These are phyloP conservation scores for Melampsora americana DNA, from an alignment of 1,284 basidiomycete species.

Conservation along the genomic window DNA sequence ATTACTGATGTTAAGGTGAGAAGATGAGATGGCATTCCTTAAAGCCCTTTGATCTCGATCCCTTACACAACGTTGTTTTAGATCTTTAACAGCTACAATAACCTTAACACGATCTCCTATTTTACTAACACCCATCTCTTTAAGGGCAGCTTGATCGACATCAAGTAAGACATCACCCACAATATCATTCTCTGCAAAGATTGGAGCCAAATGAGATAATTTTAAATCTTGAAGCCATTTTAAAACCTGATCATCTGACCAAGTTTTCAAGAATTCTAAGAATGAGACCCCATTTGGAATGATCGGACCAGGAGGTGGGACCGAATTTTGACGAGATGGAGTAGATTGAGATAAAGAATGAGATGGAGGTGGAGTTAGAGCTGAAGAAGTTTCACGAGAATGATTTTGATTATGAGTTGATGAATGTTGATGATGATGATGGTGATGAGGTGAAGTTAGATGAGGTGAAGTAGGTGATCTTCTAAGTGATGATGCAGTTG, in stretches of 20 bases:
- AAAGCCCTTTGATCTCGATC: constrained; percentile 24
- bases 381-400: not conserved
- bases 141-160: constrained; percentile 75
- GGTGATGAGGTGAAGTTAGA: not conserved
- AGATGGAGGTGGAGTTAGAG: constrained; percentile 4
- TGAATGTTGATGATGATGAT: not conserved
- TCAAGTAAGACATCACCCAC: constrained; percentile 82
- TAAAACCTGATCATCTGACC: constrained; percentile 28
- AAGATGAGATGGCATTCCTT: constrained; percentile 45
- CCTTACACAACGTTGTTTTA: constrained; percentile 62
- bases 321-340: constrained; percentile 10
- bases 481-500: not conserved
- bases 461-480: constrained; percentile 6
- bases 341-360: not conserved
- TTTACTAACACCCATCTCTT: constrained; percentile 80
- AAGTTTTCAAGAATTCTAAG: constrained; percentile 28
- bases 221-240: constrained; percentile 55
- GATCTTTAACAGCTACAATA: constrained; percentile 71
- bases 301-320: constrained; percentile 8
- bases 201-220: constrained; percentile 66
- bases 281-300: constrained; percentile 7
- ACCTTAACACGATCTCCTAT: constrained; percentile 86
- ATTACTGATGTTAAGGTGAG: constrained; percentile 8
- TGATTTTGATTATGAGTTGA: constrained; percentile 3
- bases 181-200: constrained; percentile 80